Evolutionary conservation across 208 protist species (phyloP), one percentile per base, ranked within the genome.

Genomic region (Strigomonas galati): DNA sequence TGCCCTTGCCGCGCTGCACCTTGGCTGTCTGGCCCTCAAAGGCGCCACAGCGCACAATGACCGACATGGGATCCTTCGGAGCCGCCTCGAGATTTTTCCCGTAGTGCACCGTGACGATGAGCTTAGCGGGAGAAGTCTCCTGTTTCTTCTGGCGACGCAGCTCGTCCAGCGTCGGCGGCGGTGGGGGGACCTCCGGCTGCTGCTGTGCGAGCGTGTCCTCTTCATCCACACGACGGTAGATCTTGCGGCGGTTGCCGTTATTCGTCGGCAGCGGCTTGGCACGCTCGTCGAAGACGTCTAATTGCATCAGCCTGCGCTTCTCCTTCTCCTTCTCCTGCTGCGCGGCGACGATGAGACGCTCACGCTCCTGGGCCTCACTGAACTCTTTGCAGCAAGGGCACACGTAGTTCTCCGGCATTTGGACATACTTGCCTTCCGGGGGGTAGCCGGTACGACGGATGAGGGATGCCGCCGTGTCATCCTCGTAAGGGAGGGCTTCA

Each of bases 211-310:
- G 10, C 51, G 81, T 65, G 2, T 84, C 81, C 32, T 87, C 84
- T 53, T 84, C 81, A 21, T 65, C 43, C 52, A 74, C 67, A 60
- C 76, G 69, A 24, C 70, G 69, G 69, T 76, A 82, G 0, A 43
- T 43, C 60, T 85, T 83, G 56, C 79, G 77, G 21, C 71, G 79
- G 43, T 54, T 62, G 15, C 71, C 46, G 12, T 57, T 61, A 10
- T 10, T 10, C 3, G 55, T 76, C 23, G 74, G 78, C 30, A 89
- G 65, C 43, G 86, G 84, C 28, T 79, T 80, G 19, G 90, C 90
- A 31, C 90, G 85, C 65, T 95, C 90, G 10, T 95, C 90, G 65
- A 92, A 91, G n/a, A 95, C 72, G 65, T 95, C 87, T n/a, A 92
- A 71, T 67, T 95, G 90, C 71, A 95, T 65, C 24, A 92, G 56